A percentile compares a stretch with the other conserved stretches of the same genome.
Conservation (phyloP, 176 grass and related monocot species). For the Ananas comosus region DNA sequence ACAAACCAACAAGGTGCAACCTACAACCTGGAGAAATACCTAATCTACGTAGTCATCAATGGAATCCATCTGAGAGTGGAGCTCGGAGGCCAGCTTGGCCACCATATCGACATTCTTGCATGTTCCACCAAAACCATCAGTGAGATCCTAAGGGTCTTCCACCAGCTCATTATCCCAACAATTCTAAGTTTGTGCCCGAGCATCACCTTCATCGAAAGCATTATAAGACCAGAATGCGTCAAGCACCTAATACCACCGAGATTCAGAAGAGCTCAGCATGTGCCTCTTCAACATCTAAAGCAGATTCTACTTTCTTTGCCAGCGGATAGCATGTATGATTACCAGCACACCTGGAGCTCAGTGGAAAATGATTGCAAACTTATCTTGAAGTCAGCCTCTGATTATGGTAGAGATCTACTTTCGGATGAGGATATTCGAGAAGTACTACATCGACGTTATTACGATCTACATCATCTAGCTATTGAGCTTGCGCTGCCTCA, state of each 20-base stretch:
- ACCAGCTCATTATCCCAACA: constrained; percentile 53
- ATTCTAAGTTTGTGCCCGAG: constrained; percentile 49
- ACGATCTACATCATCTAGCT: constrained; percentile 86
- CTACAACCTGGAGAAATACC: constrained; percentile 71
- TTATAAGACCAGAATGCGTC: constrained; percentile 68
- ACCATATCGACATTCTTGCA: constrained; percentile 70
- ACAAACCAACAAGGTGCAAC: constrained; percentile 31
- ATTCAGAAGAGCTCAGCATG: constrained; percentile 44
- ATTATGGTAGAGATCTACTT: constrained; percentile 64
- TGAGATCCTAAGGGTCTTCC: constrained; percentile 66
- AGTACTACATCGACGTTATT: constrained; percentile 64
- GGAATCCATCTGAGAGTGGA: constrained; percentile 65
- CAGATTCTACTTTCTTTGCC: constrained; percentile 67
- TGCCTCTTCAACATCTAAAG: constrained; percentile 68
- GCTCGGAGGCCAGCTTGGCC: constrained; percentile 35
- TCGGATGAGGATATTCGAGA: constrained; percentile 82
- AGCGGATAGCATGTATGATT: constrained; percentile 74
- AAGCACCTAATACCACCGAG: constrained; percentile 51
- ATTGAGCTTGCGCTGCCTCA: constrained; percentile 40
- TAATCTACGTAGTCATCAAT: constrained; percentile 61
- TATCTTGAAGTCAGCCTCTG: constrained; percentile 45
- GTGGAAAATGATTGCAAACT: constrained; percentile 40
- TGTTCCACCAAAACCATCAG: constrained; percentile 74
- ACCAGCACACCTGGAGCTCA: constrained; percentile 65
- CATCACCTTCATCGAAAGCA: constrained; percentile 61